Evolutionary conservation across 2,329 filamentous ascomycete species (phyloP).

Genomic region (Grosmannia huntii): DNA sequence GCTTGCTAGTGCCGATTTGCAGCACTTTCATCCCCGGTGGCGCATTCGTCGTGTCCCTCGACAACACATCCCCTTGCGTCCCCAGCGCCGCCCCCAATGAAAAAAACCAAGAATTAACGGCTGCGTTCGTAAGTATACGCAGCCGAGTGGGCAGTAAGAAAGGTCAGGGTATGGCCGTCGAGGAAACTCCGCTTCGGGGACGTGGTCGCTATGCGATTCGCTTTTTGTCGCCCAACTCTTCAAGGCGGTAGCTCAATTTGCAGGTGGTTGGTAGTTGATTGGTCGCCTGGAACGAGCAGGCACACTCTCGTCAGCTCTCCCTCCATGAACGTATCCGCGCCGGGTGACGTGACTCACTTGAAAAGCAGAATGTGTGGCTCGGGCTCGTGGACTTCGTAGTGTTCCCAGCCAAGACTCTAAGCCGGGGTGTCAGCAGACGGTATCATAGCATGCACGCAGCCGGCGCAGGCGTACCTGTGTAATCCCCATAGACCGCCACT

Average conservation of each 20-base stretch:
- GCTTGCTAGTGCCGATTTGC: not conserved
- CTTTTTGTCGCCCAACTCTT: not conserved
- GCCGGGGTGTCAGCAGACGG: not conserved
- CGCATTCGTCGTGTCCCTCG: not conserved
- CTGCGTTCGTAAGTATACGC: not conserved
- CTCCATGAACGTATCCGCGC: not conserved
- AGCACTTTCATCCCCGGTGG: not conserved
- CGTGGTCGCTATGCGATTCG: not conserved
- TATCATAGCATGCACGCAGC: not conserved
- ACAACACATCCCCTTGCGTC: not conserved
- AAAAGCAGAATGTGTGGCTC: slow-evolving; percentile 97
- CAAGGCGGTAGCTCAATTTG: slow-evolving; percentile 24
- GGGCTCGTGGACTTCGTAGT: slow-evolving; percentile 97
- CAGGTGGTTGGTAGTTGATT: slow-evolving; percentile 69
- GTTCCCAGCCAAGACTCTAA: slow-evolving; percentile 95
- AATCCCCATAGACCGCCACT: slow-evolving; percentile 94
- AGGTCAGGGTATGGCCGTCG: not conserved
- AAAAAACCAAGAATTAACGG: not conserved
- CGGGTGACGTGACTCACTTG: slow-evolving; percentile 53
- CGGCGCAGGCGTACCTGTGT: slow-evolving; percentile 59
- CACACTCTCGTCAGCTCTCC: slow-evolving; percentile 1
- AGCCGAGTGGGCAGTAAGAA: not conserved
- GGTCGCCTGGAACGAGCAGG: slow-evolving; percentile 45
- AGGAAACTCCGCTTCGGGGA: not conserved
- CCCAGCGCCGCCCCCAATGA: not conserved